Evolutionary conservation across 768 basidiomycete species (phyloP).

Genomic region (Pulveroboletus sp.): DNA sequence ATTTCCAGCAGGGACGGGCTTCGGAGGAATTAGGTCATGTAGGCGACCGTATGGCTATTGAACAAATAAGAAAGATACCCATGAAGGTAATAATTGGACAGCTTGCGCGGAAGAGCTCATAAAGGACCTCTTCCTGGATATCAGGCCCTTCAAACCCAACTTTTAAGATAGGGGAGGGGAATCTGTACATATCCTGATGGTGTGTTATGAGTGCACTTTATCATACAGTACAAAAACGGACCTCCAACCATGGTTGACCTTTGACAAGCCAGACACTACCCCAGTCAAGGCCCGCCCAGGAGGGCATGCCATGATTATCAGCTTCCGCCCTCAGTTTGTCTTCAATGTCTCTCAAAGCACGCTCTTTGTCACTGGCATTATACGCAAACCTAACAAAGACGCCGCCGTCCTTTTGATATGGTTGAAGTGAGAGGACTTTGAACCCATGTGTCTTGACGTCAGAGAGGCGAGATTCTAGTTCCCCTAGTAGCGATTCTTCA

Average conservation of each 20-base stretch:
- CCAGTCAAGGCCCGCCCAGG: constrained; percentile 51
- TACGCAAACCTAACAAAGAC: constrained; percentile 77
- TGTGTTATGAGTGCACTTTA: not conserved
- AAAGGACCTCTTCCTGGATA: constrained; percentile 72
- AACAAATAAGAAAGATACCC: constrained; percentile 2
- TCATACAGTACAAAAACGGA: constrained; percentile 24
- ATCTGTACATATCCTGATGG: constrained; percentile 77
- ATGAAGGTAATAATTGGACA: not conserved
- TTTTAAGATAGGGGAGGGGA: constrained; percentile 64
- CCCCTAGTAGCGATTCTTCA: constrained; percentile 50
- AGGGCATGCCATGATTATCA: constrained; percentile 48
- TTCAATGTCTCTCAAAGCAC: constrained; percentile 46
- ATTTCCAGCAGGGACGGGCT: constrained; percentile 58
- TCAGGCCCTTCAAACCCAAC: constrained; percentile 91
- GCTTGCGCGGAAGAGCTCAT: constrained; percentile 70
- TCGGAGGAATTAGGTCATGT: constrained; percentile 54
- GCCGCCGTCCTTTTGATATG: constrained; percentile 77
- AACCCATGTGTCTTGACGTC: constrained; percentile 54
- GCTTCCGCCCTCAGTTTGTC: constrained; percentile 41
- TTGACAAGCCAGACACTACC: constrained; percentile 68
- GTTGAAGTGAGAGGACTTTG: constrained; percentile 56
- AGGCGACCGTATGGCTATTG: constrained; percentile 80
- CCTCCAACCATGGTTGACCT: constrained; percentile 81
- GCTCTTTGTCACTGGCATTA: constrained; percentile 33
- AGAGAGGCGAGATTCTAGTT: constrained; percentile 46